A percentile compares a stretch with the other conserved stretches of the same genome.
phyloP scores from a whole-genome alignment of 2,329 filamentous ascomycete species.

The Simplicillium aogashimaense region DNA sequence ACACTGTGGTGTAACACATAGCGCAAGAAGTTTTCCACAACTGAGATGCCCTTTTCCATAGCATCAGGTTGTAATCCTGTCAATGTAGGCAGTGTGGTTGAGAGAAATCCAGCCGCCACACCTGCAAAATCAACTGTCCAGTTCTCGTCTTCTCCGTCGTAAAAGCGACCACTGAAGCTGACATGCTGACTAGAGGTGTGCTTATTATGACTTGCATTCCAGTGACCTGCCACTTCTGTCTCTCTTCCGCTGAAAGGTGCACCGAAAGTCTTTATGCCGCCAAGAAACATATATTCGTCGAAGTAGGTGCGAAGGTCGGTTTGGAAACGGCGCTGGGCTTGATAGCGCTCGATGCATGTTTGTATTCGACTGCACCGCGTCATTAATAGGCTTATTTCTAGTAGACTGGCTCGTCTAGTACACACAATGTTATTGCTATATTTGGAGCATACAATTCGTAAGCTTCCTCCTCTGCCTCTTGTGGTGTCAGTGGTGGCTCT shows the following conservation, averaged over 20 bases:
- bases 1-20: conserved; percentile 80
- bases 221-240: conserved; percentile 32
- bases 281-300: conserved; percentile 70
- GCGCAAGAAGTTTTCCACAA: conserved; percentile 79
- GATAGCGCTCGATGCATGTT: conserved; percentile 73
- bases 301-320: conserved; percentile 55
- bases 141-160: conserved; percentile 38
- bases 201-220: conserved; percentile 32
- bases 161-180: conserved; percentile 30
- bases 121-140: conserved; percentile 76
- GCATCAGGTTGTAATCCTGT: conserved; percentile 44
- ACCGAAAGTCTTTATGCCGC: conserved; percentile 58
- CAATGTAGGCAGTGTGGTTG: conserved; percentile 40
- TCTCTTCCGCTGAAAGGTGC: conserved; percentile 53
- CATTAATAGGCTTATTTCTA: conserved; percentile 4
- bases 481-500: neutral
- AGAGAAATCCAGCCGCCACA: conserved; percentile 73
- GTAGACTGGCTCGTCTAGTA: too few species aligned
- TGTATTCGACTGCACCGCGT: conserved; percentile 60
- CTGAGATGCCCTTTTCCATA: conserved; percentile 49
- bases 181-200: conserved; percentile 21
- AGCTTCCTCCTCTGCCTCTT: neutral
- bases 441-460: neutral
- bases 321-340: conserved; percentile 65
- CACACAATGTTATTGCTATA: neutral